Evolutionary conservation across 163 green algal genomes (phyloP).

Genomic region (Chlamydomonas reinhardtii): DNA sequence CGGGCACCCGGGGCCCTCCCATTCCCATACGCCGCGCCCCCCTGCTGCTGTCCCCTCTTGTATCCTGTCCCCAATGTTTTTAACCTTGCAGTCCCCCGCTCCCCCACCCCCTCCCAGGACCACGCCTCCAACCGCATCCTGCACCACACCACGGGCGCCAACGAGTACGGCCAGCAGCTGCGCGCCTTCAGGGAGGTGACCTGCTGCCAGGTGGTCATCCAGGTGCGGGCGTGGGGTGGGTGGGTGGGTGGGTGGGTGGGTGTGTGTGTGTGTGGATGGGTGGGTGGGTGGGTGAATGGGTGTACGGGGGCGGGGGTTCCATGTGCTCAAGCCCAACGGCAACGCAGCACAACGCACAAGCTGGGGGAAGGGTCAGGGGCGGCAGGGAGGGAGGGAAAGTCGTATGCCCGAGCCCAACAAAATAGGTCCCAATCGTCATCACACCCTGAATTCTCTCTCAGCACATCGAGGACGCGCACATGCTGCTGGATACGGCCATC

Average conservation of each 20-base stretch:
- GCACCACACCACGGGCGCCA: constrained; percentile 58
- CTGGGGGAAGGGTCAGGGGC: neutral
- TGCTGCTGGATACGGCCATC: constrained; percentile 81
- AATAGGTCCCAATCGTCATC: no score
- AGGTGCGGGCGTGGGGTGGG: neutral
- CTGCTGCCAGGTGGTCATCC: constrained; percentile 49
- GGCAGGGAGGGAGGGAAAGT: no score
- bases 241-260: neutral
- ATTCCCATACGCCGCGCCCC: no score
- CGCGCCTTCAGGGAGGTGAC: constrained; percentile 60
- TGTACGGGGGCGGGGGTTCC: no score
- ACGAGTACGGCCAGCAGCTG: constrained; percentile 59
- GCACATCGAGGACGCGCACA: constrained; percentile 75
- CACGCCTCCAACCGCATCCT: constrained; percentile 72
- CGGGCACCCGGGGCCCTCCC: no score
- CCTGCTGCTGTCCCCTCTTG: no score
- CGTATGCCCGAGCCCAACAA: no score
- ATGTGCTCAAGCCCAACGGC: no score
- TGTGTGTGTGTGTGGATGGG: neutral
- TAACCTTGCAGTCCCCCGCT: constrained; percentile 45
- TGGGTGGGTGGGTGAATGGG: no score
- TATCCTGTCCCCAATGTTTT: no score
- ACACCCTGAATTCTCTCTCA: no score
- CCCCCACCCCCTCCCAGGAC: constrained; percentile 77
- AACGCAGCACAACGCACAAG: no score